phyloP scores from a whole-genome alignment of 106 monocot species.

The Allium fistulosum region DNA sequence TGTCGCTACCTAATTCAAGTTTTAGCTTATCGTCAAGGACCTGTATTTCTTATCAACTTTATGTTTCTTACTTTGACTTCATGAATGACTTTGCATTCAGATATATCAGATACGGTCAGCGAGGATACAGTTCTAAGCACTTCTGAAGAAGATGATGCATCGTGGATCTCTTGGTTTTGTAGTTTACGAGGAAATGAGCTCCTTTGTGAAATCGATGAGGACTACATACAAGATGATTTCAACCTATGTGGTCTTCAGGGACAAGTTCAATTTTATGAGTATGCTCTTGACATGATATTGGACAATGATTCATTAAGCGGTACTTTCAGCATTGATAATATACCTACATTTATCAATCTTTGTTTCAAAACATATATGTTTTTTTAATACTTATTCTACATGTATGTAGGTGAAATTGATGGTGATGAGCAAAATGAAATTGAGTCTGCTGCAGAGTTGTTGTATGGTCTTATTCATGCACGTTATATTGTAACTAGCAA shows the following conservation, averaged over 20 bases:
- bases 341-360: no score
- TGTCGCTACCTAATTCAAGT: no score
- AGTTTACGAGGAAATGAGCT: slow-evolving; percentile 69
- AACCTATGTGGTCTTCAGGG: slow-evolving; percentile 74
- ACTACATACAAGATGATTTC: slow-evolving; percentile 71
- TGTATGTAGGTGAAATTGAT: slow-evolving; percentile 29
- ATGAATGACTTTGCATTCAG: slow-evolving; percentile 10
- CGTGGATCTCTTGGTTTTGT: slow-evolving; percentile 79
- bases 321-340: slow-evolving; percentile 2
- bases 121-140: slow-evolving; percentile 60
- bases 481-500: slow-evolving; percentile 58
- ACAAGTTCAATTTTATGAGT: slow-evolving; percentile 46
- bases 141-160: slow-evolving; percentile 59
- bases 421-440: slow-evolving; percentile 52
- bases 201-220: slow-evolving; percentile 69
- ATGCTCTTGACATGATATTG: slow-evolving; percentile 62
- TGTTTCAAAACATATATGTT: no score
- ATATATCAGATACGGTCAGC: slow-evolving; percentile 36
- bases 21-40: no score
- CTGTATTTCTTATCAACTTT: no score
- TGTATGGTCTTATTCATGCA: slow-evolving; percentile 77
- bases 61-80: no score
- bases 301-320: slow-evolving; percentile 58
- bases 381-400: neutral
- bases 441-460: slow-evolving; percentile 59